phyloP scores from a whole-genome alignment of 1,284 basidiomycete species.

The Leucoagaricus sp. region DNA sequence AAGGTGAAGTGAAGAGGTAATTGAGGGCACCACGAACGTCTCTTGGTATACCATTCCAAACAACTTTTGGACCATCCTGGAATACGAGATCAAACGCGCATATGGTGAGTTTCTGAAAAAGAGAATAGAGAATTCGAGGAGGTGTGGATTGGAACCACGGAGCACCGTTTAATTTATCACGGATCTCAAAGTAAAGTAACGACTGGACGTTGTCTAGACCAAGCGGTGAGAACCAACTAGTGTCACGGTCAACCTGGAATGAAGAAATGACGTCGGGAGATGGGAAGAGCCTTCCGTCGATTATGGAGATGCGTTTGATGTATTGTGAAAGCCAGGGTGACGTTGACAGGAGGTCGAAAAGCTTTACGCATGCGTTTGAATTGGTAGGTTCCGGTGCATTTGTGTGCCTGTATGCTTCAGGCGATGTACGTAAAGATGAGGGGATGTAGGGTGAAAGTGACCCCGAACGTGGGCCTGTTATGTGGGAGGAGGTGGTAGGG shows the following conservation, averaged over 20 bases:
- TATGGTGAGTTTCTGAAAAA: neutral
- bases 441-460: slow-evolving; percentile 1
- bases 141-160: slow-evolving; percentile 12
- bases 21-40: slow-evolving; percentile 1
- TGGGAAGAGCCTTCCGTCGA: slow-evolving; percentile 14
- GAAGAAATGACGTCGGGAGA: neutral
- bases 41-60: slow-evolving; percentile 7
- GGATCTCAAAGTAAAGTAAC: neutral
- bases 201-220: neutral
- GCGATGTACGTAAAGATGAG: neutral
- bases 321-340: slow-evolving; percentile 4
- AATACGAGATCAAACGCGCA: slow-evolving; percentile 5
- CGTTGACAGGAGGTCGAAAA: neutral
- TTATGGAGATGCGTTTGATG: slow-evolving; percentile 5
- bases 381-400: neutral
- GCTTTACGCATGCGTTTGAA: neutral
- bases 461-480: neutral
- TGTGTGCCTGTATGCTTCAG: neutral
- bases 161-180: slow-evolving; percentile 8
- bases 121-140: neutral
- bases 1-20: neutral
- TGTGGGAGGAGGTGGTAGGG: neutral
- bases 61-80: slow-evolving; percentile 7
- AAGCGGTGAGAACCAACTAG: neutral
- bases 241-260: neutral